Evolutionary conservation across 305 asterid genomes (phyloP).

Genomic region (Solanum chacoense): DNA sequence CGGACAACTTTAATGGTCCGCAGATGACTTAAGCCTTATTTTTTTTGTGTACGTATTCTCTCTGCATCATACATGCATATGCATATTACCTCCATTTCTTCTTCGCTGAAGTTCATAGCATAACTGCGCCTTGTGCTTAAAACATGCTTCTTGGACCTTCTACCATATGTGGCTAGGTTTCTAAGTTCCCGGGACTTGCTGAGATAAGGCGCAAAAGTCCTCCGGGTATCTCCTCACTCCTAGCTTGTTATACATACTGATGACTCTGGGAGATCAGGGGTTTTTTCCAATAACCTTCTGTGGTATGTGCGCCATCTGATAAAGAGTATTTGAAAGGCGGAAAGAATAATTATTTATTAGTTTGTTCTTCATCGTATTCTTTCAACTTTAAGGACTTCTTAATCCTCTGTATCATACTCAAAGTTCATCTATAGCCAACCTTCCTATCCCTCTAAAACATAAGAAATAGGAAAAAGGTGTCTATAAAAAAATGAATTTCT

Average conservation of each 20-base stretch:
- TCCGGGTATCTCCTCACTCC: not conserved
- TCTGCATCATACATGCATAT: not conserved
- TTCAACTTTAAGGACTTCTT: not conserved
- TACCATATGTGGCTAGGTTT: not conserved
- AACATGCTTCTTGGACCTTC: not conserved
- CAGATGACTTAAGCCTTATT: too few species aligned
- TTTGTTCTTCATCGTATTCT: not conserved
- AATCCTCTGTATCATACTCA: not conserved
- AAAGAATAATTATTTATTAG: not conserved
- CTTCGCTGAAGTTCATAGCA: not conserved
- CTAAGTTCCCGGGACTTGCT: not conserved
- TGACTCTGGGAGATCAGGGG: not conserved
- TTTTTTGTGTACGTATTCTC: not conserved
- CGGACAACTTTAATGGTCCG: too few species aligned
- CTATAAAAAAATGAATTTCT: not conserved
- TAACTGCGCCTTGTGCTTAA: not conserved
- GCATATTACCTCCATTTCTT: not conserved
- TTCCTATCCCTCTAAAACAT: not conserved
- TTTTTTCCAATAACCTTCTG: not conserved
- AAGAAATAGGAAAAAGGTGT: not conserved
- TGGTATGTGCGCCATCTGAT: not conserved
- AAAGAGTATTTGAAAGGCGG: not conserved
- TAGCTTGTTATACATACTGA: not conserved
- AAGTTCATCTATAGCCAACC: not conserved
- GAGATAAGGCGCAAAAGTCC: not conserved